These are phyloP conservation scores for Pythium volutum DNA, from an alignment of 352 stramenopile genomes.

Conservation along the genomic window DNA sequence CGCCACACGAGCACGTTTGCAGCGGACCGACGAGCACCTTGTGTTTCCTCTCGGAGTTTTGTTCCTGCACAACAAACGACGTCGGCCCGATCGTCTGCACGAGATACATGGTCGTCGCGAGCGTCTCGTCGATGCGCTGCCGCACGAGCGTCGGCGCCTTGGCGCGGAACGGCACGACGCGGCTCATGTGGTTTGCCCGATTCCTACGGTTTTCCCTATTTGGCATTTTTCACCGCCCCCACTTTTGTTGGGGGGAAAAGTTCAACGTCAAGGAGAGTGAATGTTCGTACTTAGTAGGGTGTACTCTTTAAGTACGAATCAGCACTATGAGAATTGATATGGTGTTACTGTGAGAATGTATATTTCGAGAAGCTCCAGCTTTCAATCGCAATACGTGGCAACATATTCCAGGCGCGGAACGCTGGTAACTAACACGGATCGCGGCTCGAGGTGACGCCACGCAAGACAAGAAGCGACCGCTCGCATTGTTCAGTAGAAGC, in stretches of 20 bases:
- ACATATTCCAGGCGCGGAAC: not conserved
- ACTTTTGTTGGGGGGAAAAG: not conserved
- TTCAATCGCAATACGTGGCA: not conserved
- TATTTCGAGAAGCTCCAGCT: conserved; percentile 13
- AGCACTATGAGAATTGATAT: too few relatives aligned
- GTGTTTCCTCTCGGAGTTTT: conserved; percentile 66
- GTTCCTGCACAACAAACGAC: conserved; percentile 81
- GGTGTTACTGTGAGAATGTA: conserved; percentile 1
- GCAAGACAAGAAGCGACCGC: not conserved
- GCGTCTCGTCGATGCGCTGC: conserved; percentile 62
- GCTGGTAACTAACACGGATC: not conserved
- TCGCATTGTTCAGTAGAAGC: not conserved
- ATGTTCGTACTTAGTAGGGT: not conserved
- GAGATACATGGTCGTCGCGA: conserved; percentile 72
- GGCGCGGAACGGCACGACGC: conserved; percentile 55
- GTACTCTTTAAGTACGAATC: too few relatives aligned
- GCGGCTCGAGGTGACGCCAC: not conserved
- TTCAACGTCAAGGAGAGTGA: conserved; percentile 2
- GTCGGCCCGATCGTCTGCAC: conserved; percentile 76
- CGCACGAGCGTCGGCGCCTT: conserved; percentile 51
- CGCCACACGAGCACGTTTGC: conserved; percentile 72
- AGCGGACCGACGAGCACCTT: conserved; percentile 74
- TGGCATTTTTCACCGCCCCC: not conserved
- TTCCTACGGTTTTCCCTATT: conserved; percentile 1
- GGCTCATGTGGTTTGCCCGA: too few relatives aligned